These are phyloP conservation scores for Boechera divaricarpa DNA, from an alignment of 345 rosid species.

Conservation along the genomic window DNA sequence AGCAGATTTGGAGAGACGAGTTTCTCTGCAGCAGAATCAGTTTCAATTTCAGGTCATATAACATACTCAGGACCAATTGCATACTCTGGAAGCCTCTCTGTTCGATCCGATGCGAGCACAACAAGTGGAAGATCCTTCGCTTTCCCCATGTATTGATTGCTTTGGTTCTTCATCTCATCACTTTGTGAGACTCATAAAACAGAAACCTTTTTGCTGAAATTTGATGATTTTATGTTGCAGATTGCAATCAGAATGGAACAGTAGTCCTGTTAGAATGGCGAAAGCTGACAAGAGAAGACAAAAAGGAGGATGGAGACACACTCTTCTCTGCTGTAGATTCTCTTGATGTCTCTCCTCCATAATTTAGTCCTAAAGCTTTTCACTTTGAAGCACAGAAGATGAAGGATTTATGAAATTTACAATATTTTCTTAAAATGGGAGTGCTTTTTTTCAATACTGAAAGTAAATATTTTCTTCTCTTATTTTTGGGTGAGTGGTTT, in stretches of 20 bases:
- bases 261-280: slow-evolving; percentile 91
- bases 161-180: slow-evolving; percentile 7
- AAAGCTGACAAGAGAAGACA: slow-evolving; percentile 73
- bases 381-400: slow-evolving; percentile 45
- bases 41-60: slow-evolving; percentile 62
- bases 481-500: slow-evolving; percentile 26
- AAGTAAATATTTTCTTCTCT: slow-evolving; percentile 30
- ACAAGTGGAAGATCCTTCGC: slow-evolving; percentile 93
- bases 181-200: neutral
- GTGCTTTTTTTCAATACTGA: slow-evolving; percentile 13
- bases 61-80: slow-evolving; percentile 68
- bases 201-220: neutral
- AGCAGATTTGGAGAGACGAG: slow-evolving; percentile 64
- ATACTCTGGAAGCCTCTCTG: slow-evolving; percentile 78
- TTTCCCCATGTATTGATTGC: slow-evolving; percentile 68
- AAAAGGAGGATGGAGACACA: slow-evolving; percentile 64
- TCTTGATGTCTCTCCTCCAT: slow-evolving; percentile 48
- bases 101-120: slow-evolving; percentile 90
- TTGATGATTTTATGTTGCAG: slow-evolving; percentile 47
- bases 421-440: neutral
- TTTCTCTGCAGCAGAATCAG: slow-evolving; percentile 68
- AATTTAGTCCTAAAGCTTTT: slow-evolving; percentile 24
- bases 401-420: slow-evolving; percentile 34
- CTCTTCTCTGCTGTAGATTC: slow-evolving; percentile 90
- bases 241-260: slow-evolving; percentile 89